Conservation (phyloP, 225 moss, liverwort and hornwort species). For the Bryum argenteum region DNA sequence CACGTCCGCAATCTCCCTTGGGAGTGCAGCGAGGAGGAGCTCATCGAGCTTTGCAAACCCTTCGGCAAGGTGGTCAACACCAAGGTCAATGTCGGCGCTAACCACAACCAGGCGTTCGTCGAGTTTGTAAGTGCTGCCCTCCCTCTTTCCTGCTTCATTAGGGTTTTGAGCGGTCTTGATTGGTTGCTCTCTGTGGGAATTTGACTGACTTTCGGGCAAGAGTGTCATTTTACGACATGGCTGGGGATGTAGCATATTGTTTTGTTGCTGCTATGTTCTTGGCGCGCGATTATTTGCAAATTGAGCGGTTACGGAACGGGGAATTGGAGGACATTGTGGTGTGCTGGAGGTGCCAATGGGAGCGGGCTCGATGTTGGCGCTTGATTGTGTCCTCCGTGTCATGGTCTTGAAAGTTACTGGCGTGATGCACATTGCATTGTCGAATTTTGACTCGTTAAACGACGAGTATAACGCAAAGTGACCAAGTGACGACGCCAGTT, state of each 20-base stretch:
- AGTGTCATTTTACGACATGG: background rate
- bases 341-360: background rate
- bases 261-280: background rate
- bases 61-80: slow-evolving; percentile 99
- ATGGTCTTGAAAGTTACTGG: background rate
- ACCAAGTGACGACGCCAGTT: background rate
- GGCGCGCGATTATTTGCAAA: slow-evolving; percentile 2
- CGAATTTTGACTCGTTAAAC: background rate
- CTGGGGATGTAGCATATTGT: background rate
- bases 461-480: background rate
- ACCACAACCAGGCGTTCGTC: slow-evolving; percentile 99
- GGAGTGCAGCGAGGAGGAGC: slow-evolving; percentile 99
- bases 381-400: background rate
- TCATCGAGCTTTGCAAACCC: slow-evolving; percentile 96
- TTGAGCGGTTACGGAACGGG: background rate
- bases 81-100: slow-evolving; percentile 99
- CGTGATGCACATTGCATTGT: background rate
- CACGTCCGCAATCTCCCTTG: slow-evolving; percentile 98
- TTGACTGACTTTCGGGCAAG: background rate
- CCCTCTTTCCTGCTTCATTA: background rate
- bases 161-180: slow-evolving; percentile 23
- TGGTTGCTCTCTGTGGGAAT: background rate
- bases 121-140: slow-evolving; percentile 84
- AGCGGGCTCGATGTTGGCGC: background rate
- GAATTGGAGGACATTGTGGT: background rate